phyloP scores from a whole-genome alignment of 768 basidiomycete genomes.

The Phlegmacium glaucopus region DNA sequence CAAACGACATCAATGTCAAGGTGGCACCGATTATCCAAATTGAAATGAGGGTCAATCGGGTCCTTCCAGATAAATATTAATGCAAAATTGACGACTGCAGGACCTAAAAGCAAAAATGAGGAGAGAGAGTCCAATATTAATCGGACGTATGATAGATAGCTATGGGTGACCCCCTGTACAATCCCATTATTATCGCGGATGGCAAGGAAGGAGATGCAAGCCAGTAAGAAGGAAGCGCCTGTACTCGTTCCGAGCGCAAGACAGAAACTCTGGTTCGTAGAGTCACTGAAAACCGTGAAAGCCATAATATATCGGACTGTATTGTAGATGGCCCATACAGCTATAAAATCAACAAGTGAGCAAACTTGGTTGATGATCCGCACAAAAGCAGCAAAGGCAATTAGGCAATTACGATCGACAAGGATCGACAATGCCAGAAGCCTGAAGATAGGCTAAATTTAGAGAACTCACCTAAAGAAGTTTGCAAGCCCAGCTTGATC shows the following conservation, averaged over 20 bases:
- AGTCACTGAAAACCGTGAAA: conserved; percentile 39
- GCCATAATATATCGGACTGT: conserved; percentile 65
- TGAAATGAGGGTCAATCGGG: conserved; percentile 31
- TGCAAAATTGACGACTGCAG: conserved; percentile 53
- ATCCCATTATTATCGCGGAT: conserved; percentile 36
- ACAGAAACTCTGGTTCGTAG: conserved; percentile 37
- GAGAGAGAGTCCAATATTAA: conserved; percentile 38
- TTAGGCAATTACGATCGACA: background rate
- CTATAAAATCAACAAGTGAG: conserved; percentile 27
- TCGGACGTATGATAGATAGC: conserved; percentile 26
- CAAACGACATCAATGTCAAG: conserved; percentile 68
- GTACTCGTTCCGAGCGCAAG: conserved; percentile 49
- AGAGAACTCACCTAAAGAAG: conserved; percentile 34
- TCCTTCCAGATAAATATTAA: conserved; percentile 53
- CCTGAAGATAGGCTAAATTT: background rate
- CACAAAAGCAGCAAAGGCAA: too few species aligned
- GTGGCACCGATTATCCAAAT: conserved; percentile 43
- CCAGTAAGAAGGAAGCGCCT: conserved; percentile 37
- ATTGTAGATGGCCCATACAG: conserved; percentile 59
- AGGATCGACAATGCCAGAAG: background rate
- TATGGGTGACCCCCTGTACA: conserved; percentile 26
- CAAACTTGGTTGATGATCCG: background rate
- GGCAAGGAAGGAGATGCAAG: conserved; percentile 34
- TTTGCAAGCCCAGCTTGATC: conserved; percentile 27
- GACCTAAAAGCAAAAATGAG: conserved; percentile 45